These are phyloP conservation scores for Drosera capensis DNA, from an alignment of 148 eudicot species.

Conservation along the genomic window DNA sequence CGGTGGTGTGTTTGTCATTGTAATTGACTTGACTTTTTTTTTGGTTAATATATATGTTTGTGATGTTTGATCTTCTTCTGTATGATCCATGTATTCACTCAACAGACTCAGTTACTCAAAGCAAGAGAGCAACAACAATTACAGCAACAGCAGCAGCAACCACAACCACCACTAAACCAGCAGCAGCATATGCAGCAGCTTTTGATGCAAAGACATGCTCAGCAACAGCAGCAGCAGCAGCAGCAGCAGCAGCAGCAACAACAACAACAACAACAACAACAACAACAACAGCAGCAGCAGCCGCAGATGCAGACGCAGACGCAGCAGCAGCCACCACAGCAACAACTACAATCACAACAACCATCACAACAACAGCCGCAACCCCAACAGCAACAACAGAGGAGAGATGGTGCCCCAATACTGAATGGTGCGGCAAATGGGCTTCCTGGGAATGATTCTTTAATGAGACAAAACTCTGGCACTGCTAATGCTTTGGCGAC, in stretches of 20 bases:
- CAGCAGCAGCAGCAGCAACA: conserved; percentile 15
- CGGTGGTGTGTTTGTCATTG: no score
- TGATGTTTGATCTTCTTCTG: no score
- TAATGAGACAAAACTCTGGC: conserved; percentile 36
- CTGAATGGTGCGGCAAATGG: conserved; percentile 49
- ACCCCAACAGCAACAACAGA: conserved; percentile 39
- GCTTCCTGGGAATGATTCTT: conserved; percentile 33
- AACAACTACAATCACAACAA: conserved; percentile 34
- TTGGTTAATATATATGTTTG: background rate
- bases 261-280: conserved; percentile 15
- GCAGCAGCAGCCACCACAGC: conserved; percentile 26
- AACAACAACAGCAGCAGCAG: conserved; percentile 8
- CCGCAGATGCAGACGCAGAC: conserved; percentile 7
- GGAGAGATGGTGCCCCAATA: conserved; percentile 41
- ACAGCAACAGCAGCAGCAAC: conserved; percentile 33
- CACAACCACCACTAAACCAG: no score
- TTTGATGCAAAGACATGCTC: conserved; percentile 42
- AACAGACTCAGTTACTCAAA: conserved; percentile 50
- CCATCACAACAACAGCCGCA: conserved; percentile 34
- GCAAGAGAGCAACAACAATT: conserved; percentile 60
- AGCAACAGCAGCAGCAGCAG: conserved; percentile 34
- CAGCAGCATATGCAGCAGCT: conserved; percentile 33
- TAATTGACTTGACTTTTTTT: background rate
- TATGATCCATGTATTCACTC: background rate
- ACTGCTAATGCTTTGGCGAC: conserved; percentile 50